These are phyloP conservation scores for Geotrichum histeridarum DNA, from an alignment of 1,139 yeast species.

Conservation along the genomic window DNA sequence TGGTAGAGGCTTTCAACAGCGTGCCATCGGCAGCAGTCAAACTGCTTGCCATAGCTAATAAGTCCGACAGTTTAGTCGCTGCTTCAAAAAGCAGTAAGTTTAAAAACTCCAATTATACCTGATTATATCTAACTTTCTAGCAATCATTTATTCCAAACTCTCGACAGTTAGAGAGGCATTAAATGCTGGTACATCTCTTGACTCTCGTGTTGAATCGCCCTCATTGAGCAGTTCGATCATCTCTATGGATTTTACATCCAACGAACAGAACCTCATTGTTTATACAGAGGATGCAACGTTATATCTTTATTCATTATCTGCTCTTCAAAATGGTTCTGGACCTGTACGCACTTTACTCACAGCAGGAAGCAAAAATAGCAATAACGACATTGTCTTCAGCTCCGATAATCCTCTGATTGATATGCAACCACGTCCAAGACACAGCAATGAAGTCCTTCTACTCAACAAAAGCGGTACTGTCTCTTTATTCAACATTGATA, in stretches of 20 bases:
- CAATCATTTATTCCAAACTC: conserved; percentile 2
- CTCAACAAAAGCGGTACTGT: conserved; percentile 25
- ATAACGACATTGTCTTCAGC: conserved; percentile 6
- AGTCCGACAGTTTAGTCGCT: conserved; percentile 7
- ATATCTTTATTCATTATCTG: conserved; percentile 4
- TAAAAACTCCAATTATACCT: background rate
- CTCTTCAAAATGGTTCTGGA: background rate
- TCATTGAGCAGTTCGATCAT: conserved; percentile 8
- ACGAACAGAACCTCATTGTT: conserved; percentile 12
- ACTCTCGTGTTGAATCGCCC: background rate
- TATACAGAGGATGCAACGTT: conserved; percentile 13
- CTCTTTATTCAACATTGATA: conserved; percentile 19
- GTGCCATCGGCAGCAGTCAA: conserved; percentile 20
- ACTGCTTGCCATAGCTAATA: conserved; percentile 13
- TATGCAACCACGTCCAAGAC: conserved; percentile 23
- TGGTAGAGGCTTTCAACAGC: conserved; percentile 22
- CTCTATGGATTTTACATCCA: conserved; percentile 10
- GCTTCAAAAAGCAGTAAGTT: conserved; percentile 12
- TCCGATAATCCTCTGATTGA: conserved; percentile 12
- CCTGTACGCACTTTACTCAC: background rate
- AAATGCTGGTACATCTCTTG: background rate
- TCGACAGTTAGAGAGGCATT: conserved; percentile 2
- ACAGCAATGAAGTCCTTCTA: conserved; percentile 27
- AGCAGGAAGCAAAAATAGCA: conserved; percentile 2
- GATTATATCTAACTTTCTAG: background rate